Conservation (phyloP, 2,329 filamentous ascomycete species). For the Periconia digitata region DNA sequence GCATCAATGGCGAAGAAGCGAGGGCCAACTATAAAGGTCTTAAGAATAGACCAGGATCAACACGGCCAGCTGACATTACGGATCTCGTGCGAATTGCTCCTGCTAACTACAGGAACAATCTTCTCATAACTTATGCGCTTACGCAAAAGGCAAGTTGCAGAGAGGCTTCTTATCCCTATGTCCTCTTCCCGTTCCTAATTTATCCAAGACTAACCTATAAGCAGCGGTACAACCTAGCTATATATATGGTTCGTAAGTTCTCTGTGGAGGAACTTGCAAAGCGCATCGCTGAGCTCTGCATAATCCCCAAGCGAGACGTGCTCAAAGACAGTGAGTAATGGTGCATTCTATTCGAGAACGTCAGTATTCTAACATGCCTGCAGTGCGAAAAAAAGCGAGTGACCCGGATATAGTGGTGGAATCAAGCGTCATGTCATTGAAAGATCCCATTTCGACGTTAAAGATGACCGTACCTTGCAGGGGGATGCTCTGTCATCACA, state of each 20-base stretch:
- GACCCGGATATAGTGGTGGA: conserved; percentile 89
- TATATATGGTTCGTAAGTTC: conserved; percentile 75
- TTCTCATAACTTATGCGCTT: conserved; percentile 89
- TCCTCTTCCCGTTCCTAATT: not conserved
- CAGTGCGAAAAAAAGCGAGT: conserved; percentile 77
- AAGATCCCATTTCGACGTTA: conserved; percentile 87
- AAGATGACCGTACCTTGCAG: conserved; percentile 79
- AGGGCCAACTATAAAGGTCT: conserved; percentile 92
- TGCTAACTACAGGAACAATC: conserved; percentile 68
- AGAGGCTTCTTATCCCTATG: conserved; percentile 25
- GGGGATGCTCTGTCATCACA: conserved; percentile 78
- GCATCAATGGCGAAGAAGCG: conserved; percentile 83
- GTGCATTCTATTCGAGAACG: not conserved
- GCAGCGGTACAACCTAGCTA: conserved; percentile 56
- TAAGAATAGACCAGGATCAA: conserved; percentile 95
- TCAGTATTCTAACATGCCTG: conserved; percentile 10
- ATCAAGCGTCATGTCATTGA: conserved; percentile 84
- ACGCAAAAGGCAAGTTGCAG: conserved; percentile 72
- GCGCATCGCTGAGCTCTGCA: conserved; percentile 65
- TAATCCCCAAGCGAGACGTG: conserved; percentile 79
- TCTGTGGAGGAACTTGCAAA: conserved; percentile 71
- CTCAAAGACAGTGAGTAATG: conserved; percentile 72
- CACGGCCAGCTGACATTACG: conserved; percentile 90
- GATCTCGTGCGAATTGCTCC: conserved; percentile 69
- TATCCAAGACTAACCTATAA: conserved; percentile 18